Percentiles rank a stretch among this genome's conserved stretches.
phyloP scores from a whole-genome alignment of 2,329 filamentous ascomycete species.

The Chaetothyriales sp. region DNA sequence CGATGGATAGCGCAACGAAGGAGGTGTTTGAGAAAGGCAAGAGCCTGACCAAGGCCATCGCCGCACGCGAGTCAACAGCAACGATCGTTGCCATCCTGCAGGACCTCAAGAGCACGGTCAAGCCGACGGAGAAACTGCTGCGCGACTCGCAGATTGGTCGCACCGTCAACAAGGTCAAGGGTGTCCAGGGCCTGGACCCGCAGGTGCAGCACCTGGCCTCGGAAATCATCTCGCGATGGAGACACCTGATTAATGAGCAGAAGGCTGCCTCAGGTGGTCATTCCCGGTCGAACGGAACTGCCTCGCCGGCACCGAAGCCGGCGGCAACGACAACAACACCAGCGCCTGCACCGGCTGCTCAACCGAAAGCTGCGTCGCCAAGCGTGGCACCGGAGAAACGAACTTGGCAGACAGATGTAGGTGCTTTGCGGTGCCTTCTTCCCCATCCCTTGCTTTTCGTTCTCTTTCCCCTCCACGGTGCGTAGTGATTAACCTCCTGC shows the following conservation, averaged over 20 bases:
- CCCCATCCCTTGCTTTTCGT: background rate
- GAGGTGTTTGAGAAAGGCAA: slow-evolving; percentile 70
- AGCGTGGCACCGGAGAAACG: slow-evolving; percentile 56
- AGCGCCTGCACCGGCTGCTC: slow-evolving; percentile 36
- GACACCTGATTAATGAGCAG: slow-evolving; percentile 53
- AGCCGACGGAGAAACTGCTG: slow-evolving; percentile 76
- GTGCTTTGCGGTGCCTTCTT: background rate
- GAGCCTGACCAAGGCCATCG: slow-evolving; percentile 63
- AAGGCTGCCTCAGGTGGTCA: slow-evolving; percentile 21
- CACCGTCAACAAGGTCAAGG: slow-evolving; percentile 69
- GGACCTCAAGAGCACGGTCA: slow-evolving; percentile 62
- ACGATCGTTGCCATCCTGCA: slow-evolving; percentile 61
- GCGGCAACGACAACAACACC: slow-evolving; percentile 29
- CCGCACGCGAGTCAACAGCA: slow-evolving; percentile 56
- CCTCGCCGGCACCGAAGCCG: slow-evolving; percentile 34
- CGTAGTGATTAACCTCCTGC: slow-evolving; percentile 31
- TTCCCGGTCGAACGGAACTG: slow-evolving; percentile 34
- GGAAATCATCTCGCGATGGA: slow-evolving; percentile 80
- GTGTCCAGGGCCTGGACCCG: slow-evolving; percentile 51
- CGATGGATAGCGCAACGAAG: slow-evolving; percentile 34
- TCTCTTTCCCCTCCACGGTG: no score
- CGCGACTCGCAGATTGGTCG: slow-evolving; percentile 85
- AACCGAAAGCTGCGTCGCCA: slow-evolving; percentile 20
- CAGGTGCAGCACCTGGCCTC: slow-evolving; percentile 58
- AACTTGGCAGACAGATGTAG: slow-evolving; percentile 46